A percentile compares a stretch with the other conserved stretches of the same genome.
phyloP scores from a whole-genome alignment of 2,329 filamentous ascomycete species.

The Akanthomyces muscarius region DNA sequence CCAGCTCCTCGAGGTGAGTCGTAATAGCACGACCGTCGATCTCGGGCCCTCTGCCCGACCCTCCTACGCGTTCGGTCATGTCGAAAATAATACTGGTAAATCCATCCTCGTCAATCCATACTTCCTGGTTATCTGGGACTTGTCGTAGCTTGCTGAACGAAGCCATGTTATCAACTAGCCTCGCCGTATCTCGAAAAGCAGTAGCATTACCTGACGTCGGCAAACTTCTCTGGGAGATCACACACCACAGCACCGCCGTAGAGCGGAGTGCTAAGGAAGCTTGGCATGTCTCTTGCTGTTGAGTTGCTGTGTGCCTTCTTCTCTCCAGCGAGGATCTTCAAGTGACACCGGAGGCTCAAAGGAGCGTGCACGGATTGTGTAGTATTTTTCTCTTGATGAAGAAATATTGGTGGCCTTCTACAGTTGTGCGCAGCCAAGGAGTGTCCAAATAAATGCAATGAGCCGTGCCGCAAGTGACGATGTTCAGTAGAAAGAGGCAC shows the following conservation, averaged over 20 bases:
- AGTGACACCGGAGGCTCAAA: not conserved
- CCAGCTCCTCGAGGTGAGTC: slow-evolving; percentile 65
- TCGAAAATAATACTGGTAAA: slow-evolving; percentile 88
- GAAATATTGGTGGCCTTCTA: not conserved
- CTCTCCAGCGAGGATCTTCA: not conserved
- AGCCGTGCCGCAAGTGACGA: not conserved
- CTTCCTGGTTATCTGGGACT: slow-evolving; percentile 85
- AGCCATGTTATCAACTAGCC: not conserved
- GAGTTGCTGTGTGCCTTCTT: not conserved
- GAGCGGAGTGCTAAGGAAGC: slow-evolving; percentile 56
- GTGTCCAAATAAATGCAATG: not conserved
- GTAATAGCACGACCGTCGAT: slow-evolving; percentile 67
- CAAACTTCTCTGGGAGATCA: slow-evolving; percentile 64
- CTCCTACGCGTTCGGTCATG: slow-evolving; percentile 75
- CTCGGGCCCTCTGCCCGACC: slow-evolving; percentile 49
- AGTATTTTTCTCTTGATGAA: not conserved
- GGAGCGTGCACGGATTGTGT: not conserved
- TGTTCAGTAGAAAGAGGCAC: not conserved
- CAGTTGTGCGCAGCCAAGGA: not conserved
- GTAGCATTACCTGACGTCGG: slow-evolving; percentile 63
- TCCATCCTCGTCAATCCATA: slow-evolving; percentile 79
- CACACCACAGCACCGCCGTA: slow-evolving; percentile 69
- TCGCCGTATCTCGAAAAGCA: not conserved
- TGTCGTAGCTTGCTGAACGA: slow-evolving; percentile 61
- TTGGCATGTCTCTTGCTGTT: slow-evolving; percentile 39